Evolutionary conservation across 148 eudicot genomes (phyloP).

Genomic region (Amaranthus palmeri): DNA sequence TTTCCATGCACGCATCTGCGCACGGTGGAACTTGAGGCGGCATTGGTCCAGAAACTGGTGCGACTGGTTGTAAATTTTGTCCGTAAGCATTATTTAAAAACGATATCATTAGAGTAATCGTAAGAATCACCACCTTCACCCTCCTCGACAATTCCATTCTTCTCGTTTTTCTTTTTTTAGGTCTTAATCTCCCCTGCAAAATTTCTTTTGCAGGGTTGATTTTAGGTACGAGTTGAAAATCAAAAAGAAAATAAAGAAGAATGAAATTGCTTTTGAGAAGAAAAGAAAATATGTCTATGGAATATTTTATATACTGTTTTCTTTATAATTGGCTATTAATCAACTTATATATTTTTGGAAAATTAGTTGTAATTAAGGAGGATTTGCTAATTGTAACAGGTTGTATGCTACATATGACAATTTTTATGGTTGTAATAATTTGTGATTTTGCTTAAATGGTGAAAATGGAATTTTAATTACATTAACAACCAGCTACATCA

Average conservation of each 20-base stretch:
- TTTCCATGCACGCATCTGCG: slow-evolving; percentile 5
- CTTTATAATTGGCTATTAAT: not conserved
- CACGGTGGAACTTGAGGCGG: slow-evolving; percentile 2
- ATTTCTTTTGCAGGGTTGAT: not conserved
- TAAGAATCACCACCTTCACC: not conserved
- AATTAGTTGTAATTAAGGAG: not conserved
- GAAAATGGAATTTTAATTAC: not conserved
- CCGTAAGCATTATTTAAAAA: not conserved
- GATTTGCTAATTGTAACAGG: not conserved
- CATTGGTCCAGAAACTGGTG: not conserved
- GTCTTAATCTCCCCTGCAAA: not conserved
- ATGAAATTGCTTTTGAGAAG: not conserved
- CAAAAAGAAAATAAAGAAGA: not conserved
- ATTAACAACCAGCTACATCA: too few relatives aligned
- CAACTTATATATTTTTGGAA: not conserved
- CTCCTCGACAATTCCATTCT: not conserved
- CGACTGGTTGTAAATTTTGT: too few relatives aligned
- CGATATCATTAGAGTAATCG: not conserved
- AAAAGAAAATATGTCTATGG: not conserved
- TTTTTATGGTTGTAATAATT: not conserved
- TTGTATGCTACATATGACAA: not conserved
- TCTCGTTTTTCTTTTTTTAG: not conserved
- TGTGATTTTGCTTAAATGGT: not conserved
- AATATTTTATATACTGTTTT: not conserved
- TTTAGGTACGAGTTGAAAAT: not conserved